Base-by-base conservation (phyloP, 75 land plant species). In the Pinus taeda region DNA sequence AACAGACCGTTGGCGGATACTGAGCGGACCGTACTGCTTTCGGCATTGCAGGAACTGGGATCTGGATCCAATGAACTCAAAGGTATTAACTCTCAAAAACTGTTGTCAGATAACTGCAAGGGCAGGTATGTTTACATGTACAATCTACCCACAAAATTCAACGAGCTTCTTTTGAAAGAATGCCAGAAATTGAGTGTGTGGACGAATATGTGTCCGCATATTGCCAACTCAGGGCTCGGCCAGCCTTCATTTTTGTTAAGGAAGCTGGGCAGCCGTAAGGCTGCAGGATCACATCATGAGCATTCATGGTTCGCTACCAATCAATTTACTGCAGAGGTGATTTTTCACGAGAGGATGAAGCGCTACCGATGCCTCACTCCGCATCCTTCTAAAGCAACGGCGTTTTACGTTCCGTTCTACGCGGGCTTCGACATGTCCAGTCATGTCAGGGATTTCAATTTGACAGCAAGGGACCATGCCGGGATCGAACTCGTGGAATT, bases 351-450 rank as follows among this genome's bases (percentile, higher is more conserved):
- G 74, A 84, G 89, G 9, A 59, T 88, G 75, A 62, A 76, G 84
- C 60, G 76, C 49, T 90, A 93, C 61, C 90, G 90, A 36, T 90
- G 94, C 67, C 87, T 89, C 75, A 91, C 96, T 14, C 36, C 42
- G 13, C 80, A 85, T 57, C 86, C 84, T 17, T 60, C 62, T 21
- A 9, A 24, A 33, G 97, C 94, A 20, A 18, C 37, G 13, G 76
- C 82, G 36, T 93, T 93, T 75, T 91, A 88, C 79, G 83, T 89
- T 37, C 96, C 96, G 3, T 93, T 86, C 79, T 92, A 89, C 85
- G 90, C 83, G 56, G 93, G 94, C 2, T 81, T 89, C 49, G 79
- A 91, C 71, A 87, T 88, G 15, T 75, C 86, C 17, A 83, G 88
- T 20, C 80, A 77, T 30, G 85, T 83, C 76, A 85, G 75, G 24